phyloP scores from a whole-genome alignment of 441 rosid genomes.

The Brassica balearica region DNA sequence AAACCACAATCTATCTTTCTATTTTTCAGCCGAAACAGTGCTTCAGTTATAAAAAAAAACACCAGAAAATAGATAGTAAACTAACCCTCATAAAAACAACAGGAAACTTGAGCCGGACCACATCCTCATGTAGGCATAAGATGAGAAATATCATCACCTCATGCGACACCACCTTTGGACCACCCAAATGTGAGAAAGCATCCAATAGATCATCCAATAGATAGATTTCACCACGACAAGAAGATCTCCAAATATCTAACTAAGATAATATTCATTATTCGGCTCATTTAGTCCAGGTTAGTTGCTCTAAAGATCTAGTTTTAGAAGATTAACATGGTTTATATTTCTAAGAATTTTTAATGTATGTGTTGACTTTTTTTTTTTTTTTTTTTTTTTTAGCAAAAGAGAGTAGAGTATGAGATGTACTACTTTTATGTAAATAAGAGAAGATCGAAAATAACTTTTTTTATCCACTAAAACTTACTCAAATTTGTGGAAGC shows the following conservation, averaged over 20 bases:
- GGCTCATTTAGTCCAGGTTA: no score
- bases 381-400: no score
- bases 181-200: not conserved
- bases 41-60: not conserved
- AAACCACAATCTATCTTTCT: not conserved
- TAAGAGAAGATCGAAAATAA: no score
- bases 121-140: not conserved
- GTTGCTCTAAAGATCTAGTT: no score
- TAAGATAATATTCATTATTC: no score
- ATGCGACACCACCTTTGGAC: slow-evolving; percentile 25
- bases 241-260: slow-evolving; percentile 6
- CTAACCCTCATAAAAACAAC: not conserved
- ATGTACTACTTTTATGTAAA: no score
- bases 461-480: no score
- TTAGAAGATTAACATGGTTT: no score
- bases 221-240: not conserved
- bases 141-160: slow-evolving; percentile 33
- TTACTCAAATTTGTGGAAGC: no score
- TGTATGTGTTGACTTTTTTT: no score
- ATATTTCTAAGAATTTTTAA: no score
- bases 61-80: not conserved
- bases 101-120: slow-evolving; percentile 23
- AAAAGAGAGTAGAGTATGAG: no score
- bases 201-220: not conserved
- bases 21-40: not conserved